phyloP scores from a whole-genome alignment of 352 stramenopile species.

The Globisporangium alternatum region DNA sequence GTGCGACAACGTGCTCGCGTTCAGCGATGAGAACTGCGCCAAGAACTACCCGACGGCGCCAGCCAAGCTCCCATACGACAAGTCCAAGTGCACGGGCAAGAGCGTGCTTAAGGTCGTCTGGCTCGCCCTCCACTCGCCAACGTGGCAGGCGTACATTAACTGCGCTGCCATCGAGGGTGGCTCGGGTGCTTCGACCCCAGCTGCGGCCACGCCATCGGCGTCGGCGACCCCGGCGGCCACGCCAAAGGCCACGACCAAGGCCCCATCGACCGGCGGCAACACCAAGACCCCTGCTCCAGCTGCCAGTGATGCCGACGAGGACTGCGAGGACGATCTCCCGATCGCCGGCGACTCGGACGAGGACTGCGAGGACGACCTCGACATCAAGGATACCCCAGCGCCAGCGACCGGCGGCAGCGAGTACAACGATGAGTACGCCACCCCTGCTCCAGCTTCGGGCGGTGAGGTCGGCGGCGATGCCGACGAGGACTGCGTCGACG shows the following conservation, averaged over 20 bases:
- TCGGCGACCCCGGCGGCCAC: too few species aligned
- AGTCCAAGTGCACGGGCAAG: conserved; percentile 33
- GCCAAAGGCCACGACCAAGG: neutral
- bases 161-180: neutral
- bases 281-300: neutral
- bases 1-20: conserved; percentile 44
- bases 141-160: conserved; percentile 29
- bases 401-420: neutral
- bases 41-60: conserved; percentile 29
- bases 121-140: conserved; percentile 31
- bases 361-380: neutral
- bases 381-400: neutral
- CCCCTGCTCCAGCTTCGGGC: neutral
- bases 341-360: neutral
- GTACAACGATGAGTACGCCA: neutral
- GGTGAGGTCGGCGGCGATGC: neutral
- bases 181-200: too few species aligned
- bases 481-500: neutral
- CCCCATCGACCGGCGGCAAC: too few species aligned
- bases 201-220: too few species aligned
- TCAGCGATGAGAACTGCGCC: conserved; percentile 45
- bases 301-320: neutral
- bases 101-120: conserved; percentile 35
- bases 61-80: conserved; percentile 38
- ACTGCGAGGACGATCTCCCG: conserved; percentile 10